phyloP scores from a whole-genome alignment of 305 asterid species.

The Fraxinus baroniana region DNA sequence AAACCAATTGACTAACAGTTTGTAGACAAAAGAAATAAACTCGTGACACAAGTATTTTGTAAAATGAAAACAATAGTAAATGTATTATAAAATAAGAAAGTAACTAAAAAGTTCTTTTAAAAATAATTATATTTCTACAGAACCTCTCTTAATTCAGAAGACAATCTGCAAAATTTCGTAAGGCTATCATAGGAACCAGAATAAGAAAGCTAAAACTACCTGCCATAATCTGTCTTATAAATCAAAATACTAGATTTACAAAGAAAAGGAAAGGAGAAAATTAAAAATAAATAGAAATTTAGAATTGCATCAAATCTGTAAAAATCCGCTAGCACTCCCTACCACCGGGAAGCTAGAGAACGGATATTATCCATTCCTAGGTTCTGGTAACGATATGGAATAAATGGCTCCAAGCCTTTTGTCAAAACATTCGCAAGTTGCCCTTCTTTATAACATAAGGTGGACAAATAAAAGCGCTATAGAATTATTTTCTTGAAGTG shows the following conservation, averaged over 20 bases:
- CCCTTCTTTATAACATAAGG: not conserved
- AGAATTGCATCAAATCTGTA: not conserved
- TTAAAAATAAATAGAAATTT: not conserved
- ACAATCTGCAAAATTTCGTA: not conserved
- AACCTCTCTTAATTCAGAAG: not conserved
- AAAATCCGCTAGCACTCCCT: not conserved
- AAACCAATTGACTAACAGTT: not conserved
- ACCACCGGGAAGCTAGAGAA: not conserved
- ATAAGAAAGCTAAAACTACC: not conserved
- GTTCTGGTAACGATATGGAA: not conserved
- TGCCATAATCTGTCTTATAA: not conserved
- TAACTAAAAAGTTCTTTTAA: not conserved
- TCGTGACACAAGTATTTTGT: not conserved
- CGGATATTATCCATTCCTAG: not conserved
- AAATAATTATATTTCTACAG: not conserved
- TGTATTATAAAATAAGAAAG: not conserved
- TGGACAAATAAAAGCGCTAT: not conserved
- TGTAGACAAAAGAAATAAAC: not conserved
- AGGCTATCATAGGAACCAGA: not conserved
- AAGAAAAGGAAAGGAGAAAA: not conserved
- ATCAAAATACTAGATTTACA: not conserved
- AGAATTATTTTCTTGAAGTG: not conserved
- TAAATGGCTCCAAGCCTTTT: not conserved
- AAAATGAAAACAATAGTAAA: constrained; percentile 5
- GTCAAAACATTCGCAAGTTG: not conserved